Evolutionary conservation across 768 basidiomycete genomes (phyloP), one percentile per base, ranked within the genome.

Genomic region (Boletus vinaceobasis): DNA sequence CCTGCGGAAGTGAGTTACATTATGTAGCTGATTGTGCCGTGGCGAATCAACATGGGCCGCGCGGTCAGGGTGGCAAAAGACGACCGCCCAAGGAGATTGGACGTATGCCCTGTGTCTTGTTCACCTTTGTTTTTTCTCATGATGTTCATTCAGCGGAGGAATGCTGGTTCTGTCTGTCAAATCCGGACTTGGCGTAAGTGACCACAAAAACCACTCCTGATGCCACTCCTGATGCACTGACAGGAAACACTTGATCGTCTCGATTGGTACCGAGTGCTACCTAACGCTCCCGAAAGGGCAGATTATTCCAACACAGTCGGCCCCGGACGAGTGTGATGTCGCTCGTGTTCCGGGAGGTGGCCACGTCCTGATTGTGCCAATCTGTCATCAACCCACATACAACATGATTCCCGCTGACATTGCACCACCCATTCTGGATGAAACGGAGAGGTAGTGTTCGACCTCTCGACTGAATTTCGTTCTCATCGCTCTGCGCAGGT

Each of bases 131-230:
- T 13, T 38, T 38, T 7, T 19, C 54, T 60, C 8, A 65, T 38
- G 21, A 9, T 29, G 44, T 31, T 52, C 54, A 27, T 59, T 44
- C 65, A 92, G 91, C 93, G 60, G 90, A 90, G 52, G 90, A 94
- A 69, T 98, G 96, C 71, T 98, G 96, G 96, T 98, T 99, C 75
- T 99, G 97, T 70, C 72, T 99, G 50, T 95, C 93, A 39, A 98
- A 98, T 67, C 95, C 96, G 1, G 86, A 84, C 61, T 77, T 98
- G 37, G 87, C 91, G 86, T 92, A 66, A 59, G 88, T 79, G 23
- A 37, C 35, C 3, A 47, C 48, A 32, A 42, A 43, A 33, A 29
- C 43, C n/a, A 19, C 7, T 23, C 2, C 23, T 1, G 31, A 17
- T 36, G 5, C 29, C 17, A 15, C 65, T 50, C 26, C 48, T 59